phyloP scores from a whole-genome alignment of 345 rosid genomes.

The Moricandia arvensis region DNA sequence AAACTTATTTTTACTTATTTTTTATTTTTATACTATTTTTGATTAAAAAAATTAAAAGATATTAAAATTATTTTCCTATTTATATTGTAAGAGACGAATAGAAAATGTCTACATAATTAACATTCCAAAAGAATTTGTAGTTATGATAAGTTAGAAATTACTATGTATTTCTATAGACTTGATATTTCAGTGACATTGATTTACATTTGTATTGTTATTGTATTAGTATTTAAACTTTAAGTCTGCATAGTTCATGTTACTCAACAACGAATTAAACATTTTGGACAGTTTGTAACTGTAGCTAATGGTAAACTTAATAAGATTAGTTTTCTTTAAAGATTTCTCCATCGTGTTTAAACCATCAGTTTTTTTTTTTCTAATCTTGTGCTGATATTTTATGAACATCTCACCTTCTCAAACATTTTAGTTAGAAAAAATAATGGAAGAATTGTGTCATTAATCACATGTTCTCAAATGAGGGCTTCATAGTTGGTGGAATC shows the following conservation, averaged over 20 bases:
- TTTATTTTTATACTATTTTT: no score
- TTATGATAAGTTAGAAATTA: no score
- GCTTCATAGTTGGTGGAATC: no score
- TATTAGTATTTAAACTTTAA: no score
- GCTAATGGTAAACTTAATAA: neutral
- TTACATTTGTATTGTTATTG: no score
- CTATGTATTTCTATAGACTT: no score
- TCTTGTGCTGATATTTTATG: neutral
- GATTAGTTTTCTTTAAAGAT: neutral
- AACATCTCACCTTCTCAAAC: neutral
- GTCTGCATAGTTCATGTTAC: neutral
- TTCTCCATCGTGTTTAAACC: neutral
- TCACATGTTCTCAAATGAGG: neutral
- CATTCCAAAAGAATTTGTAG: no score
- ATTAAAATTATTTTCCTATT: no score
- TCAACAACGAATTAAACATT: neutral
- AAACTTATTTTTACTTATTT: no score
- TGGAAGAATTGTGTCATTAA: conserved; percentile 5
- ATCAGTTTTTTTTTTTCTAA: neutral
- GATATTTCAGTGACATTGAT: no score
- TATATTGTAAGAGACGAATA: no score
- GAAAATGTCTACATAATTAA: neutral
- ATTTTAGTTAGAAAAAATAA: neutral
- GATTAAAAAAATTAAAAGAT: no score
- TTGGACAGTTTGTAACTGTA: neutral